These are phyloP conservation scores for Carpinus fangiana DNA, from an alignment of 306 rosid species.

Conservation along the genomic window DNA sequence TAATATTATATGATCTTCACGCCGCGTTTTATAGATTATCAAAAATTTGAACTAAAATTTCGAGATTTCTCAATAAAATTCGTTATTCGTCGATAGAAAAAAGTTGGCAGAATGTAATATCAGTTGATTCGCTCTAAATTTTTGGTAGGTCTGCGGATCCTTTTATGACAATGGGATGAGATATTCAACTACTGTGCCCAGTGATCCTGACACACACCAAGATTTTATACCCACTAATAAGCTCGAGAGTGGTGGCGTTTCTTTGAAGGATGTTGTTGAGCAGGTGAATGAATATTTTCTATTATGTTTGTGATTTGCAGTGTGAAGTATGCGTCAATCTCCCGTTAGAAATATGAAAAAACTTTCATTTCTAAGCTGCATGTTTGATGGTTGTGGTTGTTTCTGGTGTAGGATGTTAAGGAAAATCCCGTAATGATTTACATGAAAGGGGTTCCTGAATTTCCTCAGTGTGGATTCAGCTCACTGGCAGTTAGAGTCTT, in stretches of 20 bases:
- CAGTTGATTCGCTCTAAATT: background rate
- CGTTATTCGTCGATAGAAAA: background rate
- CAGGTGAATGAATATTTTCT: slow-evolving; percentile 43
- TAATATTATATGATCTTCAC: background rate
- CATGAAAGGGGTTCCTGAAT: slow-evolving; percentile 81
- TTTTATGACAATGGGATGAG: slow-evolving; percentile 44
- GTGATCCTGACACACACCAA: slow-evolving; percentile 80
- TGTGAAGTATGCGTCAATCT: slow-evolving; percentile 2
- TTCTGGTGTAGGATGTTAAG: slow-evolving; percentile 67
- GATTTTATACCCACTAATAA: slow-evolving; percentile 85
- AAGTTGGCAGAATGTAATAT: background rate
- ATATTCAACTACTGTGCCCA: slow-evolving; percentile 46
- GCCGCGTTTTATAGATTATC: too few relatives aligned
- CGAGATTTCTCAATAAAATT: background rate
- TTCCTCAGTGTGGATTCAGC: slow-evolving; percentile 86
- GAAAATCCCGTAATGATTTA: slow-evolving; percentile 77
- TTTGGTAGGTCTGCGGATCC: slow-evolving; percentile 48
- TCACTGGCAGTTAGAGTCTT: slow-evolving; percentile 77
- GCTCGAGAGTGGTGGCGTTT: slow-evolving; percentile 45
- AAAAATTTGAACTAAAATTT: background rate
- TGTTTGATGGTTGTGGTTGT: slow-evolving; percentile 11
- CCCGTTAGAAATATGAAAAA: background rate
- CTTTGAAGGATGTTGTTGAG: slow-evolving; percentile 67
- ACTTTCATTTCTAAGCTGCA: background rate
- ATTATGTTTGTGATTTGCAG: slow-evolving; percentile 6